These are phyloP conservation scores for Chalciporus sphaerocephalus DNA, from an alignment of 768 basidiomycete species.

Conservation along the genomic window DNA sequence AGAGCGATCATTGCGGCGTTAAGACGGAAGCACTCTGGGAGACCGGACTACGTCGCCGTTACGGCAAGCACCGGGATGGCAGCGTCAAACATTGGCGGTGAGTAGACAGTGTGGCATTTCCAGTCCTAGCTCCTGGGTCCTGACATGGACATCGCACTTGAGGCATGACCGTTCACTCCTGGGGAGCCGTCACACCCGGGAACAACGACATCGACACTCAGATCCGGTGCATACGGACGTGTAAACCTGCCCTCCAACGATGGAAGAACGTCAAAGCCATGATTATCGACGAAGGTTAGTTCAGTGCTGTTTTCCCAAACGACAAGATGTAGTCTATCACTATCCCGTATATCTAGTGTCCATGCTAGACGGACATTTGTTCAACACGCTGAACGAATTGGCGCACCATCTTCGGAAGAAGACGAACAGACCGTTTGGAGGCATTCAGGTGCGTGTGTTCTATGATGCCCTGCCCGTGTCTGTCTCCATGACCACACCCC, in stretches of 20 bases:
- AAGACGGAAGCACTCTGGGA: constrained; percentile 33
- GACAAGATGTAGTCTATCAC: background rate
- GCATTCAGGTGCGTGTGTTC: constrained; percentile 48
- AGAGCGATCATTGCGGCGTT: constrained; percentile 53
- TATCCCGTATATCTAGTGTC: constrained; percentile 41
- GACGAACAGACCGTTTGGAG: constrained; percentile 52
- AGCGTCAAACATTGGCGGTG: constrained; percentile 47
- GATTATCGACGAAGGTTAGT: constrained; percentile 61
- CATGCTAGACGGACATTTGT: constrained; percentile 62
- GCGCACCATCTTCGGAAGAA: constrained; percentile 51
- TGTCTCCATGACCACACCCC: background rate
- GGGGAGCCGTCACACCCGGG: constrained; percentile 54
- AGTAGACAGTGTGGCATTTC: background rate
- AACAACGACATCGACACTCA: constrained; percentile 42
- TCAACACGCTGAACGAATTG: constrained; percentile 55
- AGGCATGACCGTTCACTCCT: constrained; percentile 60
- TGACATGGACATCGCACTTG: background rate
- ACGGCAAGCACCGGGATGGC: constrained; percentile 45
- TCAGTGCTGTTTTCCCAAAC: too few relatives aligned
- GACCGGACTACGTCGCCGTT: constrained; percentile 37
- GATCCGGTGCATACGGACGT: constrained; percentile 46
- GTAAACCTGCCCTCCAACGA: constrained; percentile 49
- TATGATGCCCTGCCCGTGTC: background rate
- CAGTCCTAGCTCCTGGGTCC: too few relatives aligned
- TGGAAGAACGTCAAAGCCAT: constrained; percentile 58